Base-by-base conservation (phyloP, 163 green algal species). In the Chloromonas sp. region DNA sequence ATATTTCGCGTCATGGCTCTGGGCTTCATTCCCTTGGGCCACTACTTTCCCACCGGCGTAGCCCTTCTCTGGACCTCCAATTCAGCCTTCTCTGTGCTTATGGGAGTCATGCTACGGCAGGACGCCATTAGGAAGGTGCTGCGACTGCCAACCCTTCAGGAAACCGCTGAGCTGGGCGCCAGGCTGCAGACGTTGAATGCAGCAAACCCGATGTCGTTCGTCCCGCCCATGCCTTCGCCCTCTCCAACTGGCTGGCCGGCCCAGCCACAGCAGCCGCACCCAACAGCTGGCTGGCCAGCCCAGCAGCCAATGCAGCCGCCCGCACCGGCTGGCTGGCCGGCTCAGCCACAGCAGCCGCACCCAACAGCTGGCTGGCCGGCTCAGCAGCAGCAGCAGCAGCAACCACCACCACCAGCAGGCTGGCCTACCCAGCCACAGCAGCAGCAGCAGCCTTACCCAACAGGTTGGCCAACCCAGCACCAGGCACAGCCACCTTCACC, bases 41-140 rank as follows among this genome's bases (percentile, higher is more conserved):
- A 58, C 74, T 90, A 86, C 61, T 86, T 89, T 58, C 79, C 90
- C 1, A 86, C 86, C 1, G 90, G 87, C 1, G 85, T 89, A 0
- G 90, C 84, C 1, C 14, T 92, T 62, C 88, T 93, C 60, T 93
- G 90, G 90, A 87, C 86, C 3, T 88, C 81, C 86, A 93, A 93
- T 82, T 89, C 86, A 1, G 60, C 61, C 59, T 89, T 89, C 70
- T 83, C 77, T 0, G 86, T 91, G 71, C 59, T 84, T 14, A 82
- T 76, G n/a, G 81, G 81, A 62, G 58, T 62, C 1, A 14, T 15
- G 77, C 83, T 81, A 57, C 62, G 61, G 0, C 36, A 77, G 1
- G 61, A 62, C 8, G 82, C 74, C 1, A n/a, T 85, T 60, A 15
- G 82, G 36, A 62, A 13, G 36, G 66, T 58, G 14, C n/a, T 79